Conservation (phyloP, 208 protist genomes). For the Wallacemonas rigidus region DNA sequence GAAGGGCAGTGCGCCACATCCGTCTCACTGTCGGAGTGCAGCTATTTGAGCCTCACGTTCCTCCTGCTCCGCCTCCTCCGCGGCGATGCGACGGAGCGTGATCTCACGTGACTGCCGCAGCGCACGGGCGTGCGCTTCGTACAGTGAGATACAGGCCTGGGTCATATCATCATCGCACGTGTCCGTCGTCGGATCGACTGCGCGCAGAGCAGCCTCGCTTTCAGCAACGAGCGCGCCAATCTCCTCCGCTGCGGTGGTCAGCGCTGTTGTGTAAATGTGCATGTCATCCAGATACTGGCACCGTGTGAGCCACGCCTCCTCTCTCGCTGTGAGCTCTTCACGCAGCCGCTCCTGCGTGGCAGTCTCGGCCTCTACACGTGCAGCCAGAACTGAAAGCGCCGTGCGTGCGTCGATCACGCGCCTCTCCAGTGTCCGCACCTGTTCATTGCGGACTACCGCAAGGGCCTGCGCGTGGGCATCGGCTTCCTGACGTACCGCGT, state of each 20-base stretch:
- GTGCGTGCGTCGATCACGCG: neutral
- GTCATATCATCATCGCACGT: neutral
- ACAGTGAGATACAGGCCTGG: neutral
- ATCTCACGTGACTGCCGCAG: neutral
- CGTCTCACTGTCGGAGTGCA: neutral
- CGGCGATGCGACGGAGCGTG: neutral
- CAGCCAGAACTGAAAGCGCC: neutral
- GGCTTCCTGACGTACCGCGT: neutral
- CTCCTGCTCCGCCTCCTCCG: conserved; percentile 10
- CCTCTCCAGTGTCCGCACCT: neutral
- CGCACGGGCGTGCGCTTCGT: conserved; percentile 2
- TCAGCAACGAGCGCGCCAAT: conserved; percentile 4
- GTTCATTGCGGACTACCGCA: neutral
- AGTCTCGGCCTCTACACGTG: neutral
- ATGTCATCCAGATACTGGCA: conserved; percentile 15
- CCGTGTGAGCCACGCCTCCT: neutral
- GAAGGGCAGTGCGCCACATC: too few relatives aligned
- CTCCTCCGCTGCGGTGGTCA: conserved; percentile 25
- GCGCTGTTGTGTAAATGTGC: conserved; percentile 32
- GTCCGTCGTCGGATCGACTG: neutral
- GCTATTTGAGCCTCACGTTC: neutral
- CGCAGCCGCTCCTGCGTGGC: neutral
- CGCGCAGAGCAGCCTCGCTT: neutral
- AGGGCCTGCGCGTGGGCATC: neutral
- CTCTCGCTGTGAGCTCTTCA: neutral